phyloP scores from a whole-genome alignment of 331 rosid species.

The Malus hybrid region DNA sequence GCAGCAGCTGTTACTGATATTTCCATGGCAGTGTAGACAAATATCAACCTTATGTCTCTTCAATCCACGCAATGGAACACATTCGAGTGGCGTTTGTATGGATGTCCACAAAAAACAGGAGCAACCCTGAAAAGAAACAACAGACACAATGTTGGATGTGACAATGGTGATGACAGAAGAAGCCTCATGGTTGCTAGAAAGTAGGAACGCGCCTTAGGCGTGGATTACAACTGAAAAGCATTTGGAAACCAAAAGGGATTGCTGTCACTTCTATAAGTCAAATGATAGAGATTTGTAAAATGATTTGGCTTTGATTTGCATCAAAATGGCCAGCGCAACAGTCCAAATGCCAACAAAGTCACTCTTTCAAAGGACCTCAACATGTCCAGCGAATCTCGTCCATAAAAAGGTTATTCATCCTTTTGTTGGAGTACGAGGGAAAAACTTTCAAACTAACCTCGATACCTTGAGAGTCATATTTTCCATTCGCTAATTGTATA shows the following conservation, averaged over 20 bases:
- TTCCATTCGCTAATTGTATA: neutral
- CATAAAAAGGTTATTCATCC: neutral
- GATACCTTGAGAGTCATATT: neutral
- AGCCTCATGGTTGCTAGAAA: no score
- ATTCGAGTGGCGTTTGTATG: neutral
- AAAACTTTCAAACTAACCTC: neutral
- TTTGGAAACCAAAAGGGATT: neutral
- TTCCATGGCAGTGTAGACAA: neutral
- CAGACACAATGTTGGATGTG: neutral
- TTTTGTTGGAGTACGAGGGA: neutral
- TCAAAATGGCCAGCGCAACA: neutral
- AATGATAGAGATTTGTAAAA: neutral
- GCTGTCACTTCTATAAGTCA: neutral
- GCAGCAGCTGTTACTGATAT: neutral
- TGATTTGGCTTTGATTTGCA: neutral
- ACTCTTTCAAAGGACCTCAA: neutral
- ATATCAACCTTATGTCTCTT: neutral
- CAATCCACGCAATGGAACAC: neutral
- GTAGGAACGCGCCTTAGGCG: neutral
- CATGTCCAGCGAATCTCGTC: neutral
- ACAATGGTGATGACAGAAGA: neutral
- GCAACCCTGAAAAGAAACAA: neutral
- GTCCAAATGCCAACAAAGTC: neutral
- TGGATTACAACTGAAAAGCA: neutral
- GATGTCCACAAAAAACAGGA: neutral